Evolutionary conservation across 1,284 basidiomycete species (phyloP).

Genomic region (Moesziomyces globuligerus): DNA sequence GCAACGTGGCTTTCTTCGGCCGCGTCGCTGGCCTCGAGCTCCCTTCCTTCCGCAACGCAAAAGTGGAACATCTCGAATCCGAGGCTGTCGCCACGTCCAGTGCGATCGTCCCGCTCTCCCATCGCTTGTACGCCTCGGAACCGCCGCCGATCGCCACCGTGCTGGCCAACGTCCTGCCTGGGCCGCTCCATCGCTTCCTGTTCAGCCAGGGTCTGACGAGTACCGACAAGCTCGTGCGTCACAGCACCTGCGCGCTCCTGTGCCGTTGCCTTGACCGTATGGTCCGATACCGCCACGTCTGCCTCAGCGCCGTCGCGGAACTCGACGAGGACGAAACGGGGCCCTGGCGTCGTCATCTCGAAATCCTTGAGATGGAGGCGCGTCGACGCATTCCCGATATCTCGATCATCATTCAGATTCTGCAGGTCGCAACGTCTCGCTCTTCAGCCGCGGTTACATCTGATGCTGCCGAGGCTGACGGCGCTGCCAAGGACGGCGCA

Average conservation of each 20-base stretch:
- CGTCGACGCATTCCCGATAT: slow-evolving; percentile 60
- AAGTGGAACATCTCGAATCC: slow-evolving; percentile 69
- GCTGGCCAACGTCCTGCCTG: slow-evolving; percentile 67
- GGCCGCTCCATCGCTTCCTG: slow-evolving; percentile 67
- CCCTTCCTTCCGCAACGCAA: slow-evolving; percentile 71
- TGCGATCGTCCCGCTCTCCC: slow-evolving; percentile 53
- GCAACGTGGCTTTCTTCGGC: slow-evolving; percentile 83
- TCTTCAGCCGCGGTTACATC: slow-evolving; percentile 4
- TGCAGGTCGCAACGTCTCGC: slow-evolving; percentile 56
- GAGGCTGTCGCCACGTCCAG: slow-evolving; percentile 68
- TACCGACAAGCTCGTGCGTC: slow-evolving; percentile 78
- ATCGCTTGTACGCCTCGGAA: slow-evolving; percentile 70
- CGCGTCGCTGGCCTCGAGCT: slow-evolving; percentile 79
- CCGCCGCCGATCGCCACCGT: slow-evolving; percentile 79
- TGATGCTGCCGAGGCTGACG: not conserved
- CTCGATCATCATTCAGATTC: slow-evolving; percentile 66
- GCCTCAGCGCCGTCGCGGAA: slow-evolving; percentile 70
- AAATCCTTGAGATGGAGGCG: slow-evolving; percentile 44
- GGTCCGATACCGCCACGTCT: slow-evolving; percentile 27
- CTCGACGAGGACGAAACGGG: slow-evolving; percentile 74
- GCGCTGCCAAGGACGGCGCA: slow-evolving; percentile 14
- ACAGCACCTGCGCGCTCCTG: slow-evolving; percentile 80
- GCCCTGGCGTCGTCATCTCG: slow-evolving; percentile 32
- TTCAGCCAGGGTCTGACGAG: slow-evolving; percentile 76
- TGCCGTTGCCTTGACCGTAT: slow-evolving; percentile 51